Evolutionary conservation across 2,329 filamentous ascomycete species (phyloP), one percentile per base, ranked within the genome.

Genomic region (Neonectria faginata): DNA sequence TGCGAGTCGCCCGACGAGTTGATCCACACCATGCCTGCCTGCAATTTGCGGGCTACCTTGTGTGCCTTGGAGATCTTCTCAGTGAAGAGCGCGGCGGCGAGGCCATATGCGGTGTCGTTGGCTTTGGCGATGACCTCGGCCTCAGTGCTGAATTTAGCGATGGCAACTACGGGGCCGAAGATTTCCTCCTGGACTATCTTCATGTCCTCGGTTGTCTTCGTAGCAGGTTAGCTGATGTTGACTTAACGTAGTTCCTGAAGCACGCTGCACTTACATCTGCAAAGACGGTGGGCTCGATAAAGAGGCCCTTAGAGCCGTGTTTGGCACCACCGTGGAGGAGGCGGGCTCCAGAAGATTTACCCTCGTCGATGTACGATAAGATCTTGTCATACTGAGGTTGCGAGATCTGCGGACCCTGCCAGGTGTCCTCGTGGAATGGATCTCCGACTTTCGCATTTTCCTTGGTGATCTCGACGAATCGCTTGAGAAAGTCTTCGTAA

Each of bases 391-490:
- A 88, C 72, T 91, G 89, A 16, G 81, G 75, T 74, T 88, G 87
- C 2, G 87, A 88, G 57, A 90, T 85, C 73, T 90, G 88, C 0
- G 89, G 89, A 0, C 89, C 89, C 75, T 91, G 88, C 80, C 86
- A 88, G 1, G 87, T 89, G n/a, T 81, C 80, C 65, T 88, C 83
- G 14, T 82, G 80, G 74, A 89, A 90, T 0, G 87, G 88, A 70
- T 90, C 85, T 50, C 89, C 89, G 18, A 91, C 81, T 39, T 86
- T 82, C 64, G 82, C 85, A 36, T 85, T 82, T 44, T 82, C 79
- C 20, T 59, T 59, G 50, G 82, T 79, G 42, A 88, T 81, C 44
- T 58, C 54, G 16, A 48, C 54, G 78, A 91, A 90, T 14, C 79
- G 78, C 29, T 82, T 77, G 55, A 91, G 75, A 71, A 91, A 91